A percentile compares a stretch with the other conserved stretches of the same genome.
Conservation (phyloP, 2,329 filamentous ascomycete species). For the Aspergillus carbonarius region DNA sequence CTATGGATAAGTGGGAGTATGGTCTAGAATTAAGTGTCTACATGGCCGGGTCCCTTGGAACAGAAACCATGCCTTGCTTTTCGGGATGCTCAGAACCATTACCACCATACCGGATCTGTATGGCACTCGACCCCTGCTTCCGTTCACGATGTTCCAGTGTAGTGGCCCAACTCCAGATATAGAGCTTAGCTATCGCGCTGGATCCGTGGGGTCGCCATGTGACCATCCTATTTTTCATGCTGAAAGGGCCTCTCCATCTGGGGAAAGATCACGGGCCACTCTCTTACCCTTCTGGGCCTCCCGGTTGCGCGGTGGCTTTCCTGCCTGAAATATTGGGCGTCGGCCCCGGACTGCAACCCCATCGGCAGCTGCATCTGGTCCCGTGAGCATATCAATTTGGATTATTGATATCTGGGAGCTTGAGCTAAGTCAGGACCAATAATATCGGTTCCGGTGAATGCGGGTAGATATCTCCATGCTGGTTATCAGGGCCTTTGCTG, state of each 20-base stretch:
- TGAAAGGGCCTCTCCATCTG: not conserved
- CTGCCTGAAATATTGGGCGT: not conserved
- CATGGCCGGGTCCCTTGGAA: not conserved
- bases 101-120: not conserved
- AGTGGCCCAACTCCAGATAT: not conserved
- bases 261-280: not conserved
- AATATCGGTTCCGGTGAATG: not conserved
- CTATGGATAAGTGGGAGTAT: not conserved
- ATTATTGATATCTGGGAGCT: not conserved
- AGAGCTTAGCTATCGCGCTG: conserved; percentile 1
- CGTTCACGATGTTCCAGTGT: not conserved
- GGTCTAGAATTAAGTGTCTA: not conserved
- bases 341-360: not conserved
- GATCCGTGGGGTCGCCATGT: conserved; percentile 13
- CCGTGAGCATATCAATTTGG: not conserved
- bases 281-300: not conserved
- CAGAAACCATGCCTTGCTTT: not conserved
- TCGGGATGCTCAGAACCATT: not conserved
- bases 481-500: not conserved
- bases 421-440: not conserved
- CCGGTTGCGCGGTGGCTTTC: not conserved
- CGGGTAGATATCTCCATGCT: not conserved
- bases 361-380: not conserved
- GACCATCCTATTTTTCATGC: conserved; percentile 11
- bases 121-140: not conserved